phyloP scores from a whole-genome alignment of 208 protist species.

The Trypanosoma avium region DNA sequence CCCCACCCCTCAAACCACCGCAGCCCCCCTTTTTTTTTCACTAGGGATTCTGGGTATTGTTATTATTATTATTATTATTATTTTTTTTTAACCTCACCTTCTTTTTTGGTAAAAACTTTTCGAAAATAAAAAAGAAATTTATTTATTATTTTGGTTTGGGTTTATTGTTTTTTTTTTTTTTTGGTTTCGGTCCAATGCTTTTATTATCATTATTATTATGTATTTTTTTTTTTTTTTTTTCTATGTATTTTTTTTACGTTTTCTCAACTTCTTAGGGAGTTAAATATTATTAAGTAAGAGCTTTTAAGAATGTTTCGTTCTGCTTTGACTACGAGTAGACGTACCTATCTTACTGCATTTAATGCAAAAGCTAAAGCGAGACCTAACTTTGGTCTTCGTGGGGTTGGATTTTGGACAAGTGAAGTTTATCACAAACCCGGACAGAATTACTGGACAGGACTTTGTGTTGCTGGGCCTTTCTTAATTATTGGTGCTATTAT shows the following conservation, averaged over 20 bases:
- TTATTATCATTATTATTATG: slow-evolving; percentile 8
- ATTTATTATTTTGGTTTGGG: too few relatives aligned
- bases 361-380: slow-evolving; percentile 87
- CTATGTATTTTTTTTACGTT: slow-evolving; percentile 11
- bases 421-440: slow-evolving; percentile 81
- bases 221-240: not conserved
- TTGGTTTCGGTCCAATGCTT: too few relatives aligned
- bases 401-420: slow-evolving; percentile 78
- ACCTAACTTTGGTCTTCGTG: slow-evolving; percentile 85
- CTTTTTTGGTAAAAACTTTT: too few relatives aligned
- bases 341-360: slow-evolving; percentile 81
- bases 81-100: too few relatives aligned
- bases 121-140: too few relatives aligned
- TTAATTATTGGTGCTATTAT: slow-evolving; percentile 72
- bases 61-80: slow-evolving; percentile 9
- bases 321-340: slow-evolving; percentile 64
- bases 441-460: slow-evolving; percentile 74
- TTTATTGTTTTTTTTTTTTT: too few relatives aligned
- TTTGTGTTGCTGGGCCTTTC: slow-evolving; percentile 57
- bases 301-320: slow-evolving; percentile 56
- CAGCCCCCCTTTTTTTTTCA: too few relatives aligned
- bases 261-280: not conserved
- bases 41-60: not conserved
- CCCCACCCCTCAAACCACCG: too few relatives aligned
- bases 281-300: not conserved